These are phyloP conservation scores for Gossypium sturtianum DNA, from an alignment of 345 rosid genomes.

Conservation along the genomic window DNA sequence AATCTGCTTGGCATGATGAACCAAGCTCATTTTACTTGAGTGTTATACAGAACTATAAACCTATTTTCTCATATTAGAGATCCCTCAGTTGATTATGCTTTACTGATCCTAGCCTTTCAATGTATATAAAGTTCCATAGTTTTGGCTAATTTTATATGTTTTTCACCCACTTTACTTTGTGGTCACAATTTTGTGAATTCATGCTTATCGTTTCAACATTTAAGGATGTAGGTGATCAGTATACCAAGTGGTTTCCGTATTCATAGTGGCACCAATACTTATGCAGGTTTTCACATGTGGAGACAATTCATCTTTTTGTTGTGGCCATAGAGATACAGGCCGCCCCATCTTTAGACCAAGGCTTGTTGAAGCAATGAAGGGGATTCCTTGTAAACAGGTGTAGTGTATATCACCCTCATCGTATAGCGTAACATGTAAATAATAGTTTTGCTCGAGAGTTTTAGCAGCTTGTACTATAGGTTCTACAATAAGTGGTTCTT, in stretches of 20 bases:
- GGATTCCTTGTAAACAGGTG: conserved; percentile 84
- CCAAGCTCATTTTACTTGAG: background rate
- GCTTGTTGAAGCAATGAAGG: conserved; percentile 76
- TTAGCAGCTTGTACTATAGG: background rate
- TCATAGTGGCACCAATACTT: conserved; percentile 1
- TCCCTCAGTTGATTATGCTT: background rate
- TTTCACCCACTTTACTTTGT: background rate
- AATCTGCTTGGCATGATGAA: background rate
- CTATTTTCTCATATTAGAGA: background rate
- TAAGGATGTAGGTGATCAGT: background rate
- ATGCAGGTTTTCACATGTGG: conserved; percentile 92
- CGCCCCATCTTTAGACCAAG: conserved; percentile 86
- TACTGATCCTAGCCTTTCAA: background rate
- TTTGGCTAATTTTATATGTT: background rate
- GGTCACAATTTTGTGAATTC: background rate
- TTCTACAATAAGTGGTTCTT: background rate
- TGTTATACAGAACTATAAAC: background rate
- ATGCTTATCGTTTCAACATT: background rate
- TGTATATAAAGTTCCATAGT: background rate
- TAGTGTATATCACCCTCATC: conserved; percentile 1
- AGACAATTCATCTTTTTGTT: conserved; percentile 85
- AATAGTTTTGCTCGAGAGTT: background rate
- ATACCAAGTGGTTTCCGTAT: background rate
- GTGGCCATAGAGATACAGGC: conserved; percentile 70
- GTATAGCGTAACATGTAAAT: background rate